phyloP scores from a whole-genome alignment of 306 rosid genomes.

The Cyclanthera cordifolia region DNA sequence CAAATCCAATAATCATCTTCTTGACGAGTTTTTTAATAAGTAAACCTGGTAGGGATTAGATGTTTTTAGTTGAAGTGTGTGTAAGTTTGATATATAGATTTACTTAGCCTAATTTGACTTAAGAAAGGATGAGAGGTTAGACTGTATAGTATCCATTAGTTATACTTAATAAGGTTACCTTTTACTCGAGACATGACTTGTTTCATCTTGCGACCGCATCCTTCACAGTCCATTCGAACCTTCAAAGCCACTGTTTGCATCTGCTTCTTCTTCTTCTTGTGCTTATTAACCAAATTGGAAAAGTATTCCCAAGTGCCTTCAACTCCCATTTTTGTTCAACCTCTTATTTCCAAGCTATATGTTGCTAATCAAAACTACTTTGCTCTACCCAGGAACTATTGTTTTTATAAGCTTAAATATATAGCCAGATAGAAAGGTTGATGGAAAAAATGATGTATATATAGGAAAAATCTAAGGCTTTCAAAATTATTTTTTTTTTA shows the following conservation, averaged over 20 bases:
- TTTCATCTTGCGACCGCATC: constrained; percentile 80
- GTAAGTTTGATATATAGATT: too few species aligned
- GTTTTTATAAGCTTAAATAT: not conserved
- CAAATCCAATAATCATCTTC: too few species aligned
- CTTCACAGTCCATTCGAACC: constrained; percentile 94
- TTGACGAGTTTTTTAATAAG: too few species aligned
- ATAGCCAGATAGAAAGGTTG: not conserved
- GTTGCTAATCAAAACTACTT: not conserved
- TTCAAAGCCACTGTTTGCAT: constrained; percentile 71
- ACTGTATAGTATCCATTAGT: too few species aligned
- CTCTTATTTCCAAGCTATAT: not conserved
- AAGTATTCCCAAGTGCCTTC: constrained; percentile 74
- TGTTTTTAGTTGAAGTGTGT: too few species aligned
- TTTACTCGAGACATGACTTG: constrained; percentile 73
- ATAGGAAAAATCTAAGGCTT: too few species aligned
- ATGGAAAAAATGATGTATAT: not conserved
- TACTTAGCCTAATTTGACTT: too few species aligned
- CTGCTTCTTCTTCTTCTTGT: constrained; percentile 63
- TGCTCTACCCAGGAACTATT: not conserved
- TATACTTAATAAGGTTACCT: constrained; percentile 42
- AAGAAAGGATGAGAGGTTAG: too few species aligned
- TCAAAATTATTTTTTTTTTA: too few species aligned
- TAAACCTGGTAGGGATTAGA: too few species aligned
- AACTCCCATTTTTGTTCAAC: constrained; percentile 49
- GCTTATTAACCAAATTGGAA: constrained; percentile 39